Evolutionary conservation across 352 stramenopile species (phyloP), one percentile per base, ranked within the genome.

Genomic region (Phytophthora podocarpi): DNA sequence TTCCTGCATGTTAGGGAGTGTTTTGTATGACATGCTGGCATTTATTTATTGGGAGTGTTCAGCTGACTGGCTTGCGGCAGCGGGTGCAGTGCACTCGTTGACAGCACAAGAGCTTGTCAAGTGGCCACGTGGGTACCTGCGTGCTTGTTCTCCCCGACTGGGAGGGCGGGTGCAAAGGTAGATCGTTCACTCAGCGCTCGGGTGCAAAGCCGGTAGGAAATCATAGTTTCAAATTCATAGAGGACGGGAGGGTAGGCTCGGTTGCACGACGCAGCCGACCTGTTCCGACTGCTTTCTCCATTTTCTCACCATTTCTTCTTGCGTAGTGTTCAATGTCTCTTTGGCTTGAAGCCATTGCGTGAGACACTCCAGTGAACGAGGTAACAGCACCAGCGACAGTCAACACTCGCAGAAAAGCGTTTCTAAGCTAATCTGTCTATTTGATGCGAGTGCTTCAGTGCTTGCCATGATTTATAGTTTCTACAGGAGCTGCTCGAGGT

Each of bases 401-500:
- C n/a, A n/a, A n/a, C n/a, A n/a, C n/a, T n/a, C n/a, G n/a, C n/a
- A n/a, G n/a, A n/a, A n/a, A n/a, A n/a, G n/a, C n/a, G n/a, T n/a
- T n/a, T n/a, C n/a, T n/a, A n/a, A n/a, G n/a, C n/a, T 11, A 31
- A 45, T 27, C 8, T 48, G 24, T 62, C 54, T 55, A 63, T 48
- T 39, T 56, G 24, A 43, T 21, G 15, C 20, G 11, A 10, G 24
- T n/a, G n/a, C n/a, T n/a, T n/a, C n/a, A n/a, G n/a, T n/a, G n/a
- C n/a, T n/a, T n/a, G n/a, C n/a, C n/a, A n/a, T n/a, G n/a, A n/a
- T n/a, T n/a, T n/a, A n/a, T n/a, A 48, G 13, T 27, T 32, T 59
- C 37, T 74, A 78, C 15, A 96, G 34, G 12, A 96, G 77, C 31
- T 90, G 65, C 28, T 95, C 79, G 23, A 96, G 73, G 45, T 92